phyloP scores from a whole-genome alignment of 371 early-diverging fungal genomes.

The Mucor velutinosus region DNA sequence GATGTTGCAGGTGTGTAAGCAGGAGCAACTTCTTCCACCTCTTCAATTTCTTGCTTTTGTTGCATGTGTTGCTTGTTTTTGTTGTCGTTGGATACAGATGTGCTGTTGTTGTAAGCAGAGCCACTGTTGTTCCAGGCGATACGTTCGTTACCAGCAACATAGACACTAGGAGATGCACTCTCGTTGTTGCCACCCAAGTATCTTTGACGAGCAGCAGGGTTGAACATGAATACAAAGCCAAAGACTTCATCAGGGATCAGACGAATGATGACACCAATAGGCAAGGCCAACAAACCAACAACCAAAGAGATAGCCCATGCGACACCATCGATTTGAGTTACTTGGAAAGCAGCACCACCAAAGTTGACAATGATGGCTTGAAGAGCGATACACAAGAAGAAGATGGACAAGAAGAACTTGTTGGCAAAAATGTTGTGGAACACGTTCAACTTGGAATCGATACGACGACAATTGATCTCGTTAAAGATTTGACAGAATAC shows the following conservation, averaged over 20 bases:
- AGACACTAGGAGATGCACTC: conserved; percentile 20
- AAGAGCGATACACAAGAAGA: conserved; percentile 50
- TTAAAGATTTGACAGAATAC: conserved; percentile 83
- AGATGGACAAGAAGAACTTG: conserved; percentile 57
- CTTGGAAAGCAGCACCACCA: conserved; percentile 61
- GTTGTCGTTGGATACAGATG: not conserved
- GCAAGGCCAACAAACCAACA: conserved; percentile 64
- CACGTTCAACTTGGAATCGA: conserved; percentile 62
- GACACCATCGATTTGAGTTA: conserved; percentile 40
- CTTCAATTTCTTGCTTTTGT: conserved; percentile 1
- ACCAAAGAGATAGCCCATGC: conserved; percentile 71
- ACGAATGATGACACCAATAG: conserved; percentile 70
- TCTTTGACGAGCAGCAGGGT: conserved; percentile 29
- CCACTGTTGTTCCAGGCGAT: conserved; percentile 25
- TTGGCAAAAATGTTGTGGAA: conserved; percentile 56
- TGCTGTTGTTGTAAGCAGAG: not conserved
- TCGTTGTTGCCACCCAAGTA: conserved; percentile 24
- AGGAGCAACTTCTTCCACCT: conserved; percentile 12
- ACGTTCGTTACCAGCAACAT: conserved; percentile 37
- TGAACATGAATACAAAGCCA: conserved; percentile 26
- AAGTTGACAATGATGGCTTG: conserved; percentile 62
- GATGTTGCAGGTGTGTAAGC: conserved; percentile 7
- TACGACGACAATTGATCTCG: conserved; percentile 70
- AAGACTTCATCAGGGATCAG: conserved; percentile 60
- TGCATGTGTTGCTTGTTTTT: not conserved